phyloP scores from a whole-genome alignment of 768 basidiomycete species.

The Trametes meyenii region DNA sequence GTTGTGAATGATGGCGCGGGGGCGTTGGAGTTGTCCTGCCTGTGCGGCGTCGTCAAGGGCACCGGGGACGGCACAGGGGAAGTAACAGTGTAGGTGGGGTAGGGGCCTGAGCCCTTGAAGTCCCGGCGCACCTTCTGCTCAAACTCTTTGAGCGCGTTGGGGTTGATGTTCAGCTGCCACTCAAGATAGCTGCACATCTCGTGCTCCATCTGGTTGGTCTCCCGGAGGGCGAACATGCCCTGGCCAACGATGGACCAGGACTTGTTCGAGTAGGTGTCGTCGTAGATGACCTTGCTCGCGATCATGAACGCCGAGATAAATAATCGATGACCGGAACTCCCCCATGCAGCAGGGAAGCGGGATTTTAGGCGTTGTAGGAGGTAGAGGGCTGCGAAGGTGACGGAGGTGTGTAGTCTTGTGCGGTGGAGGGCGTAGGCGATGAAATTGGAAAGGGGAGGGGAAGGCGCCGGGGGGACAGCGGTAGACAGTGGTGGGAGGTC shows the following conservation, averaged over 20 bases:
- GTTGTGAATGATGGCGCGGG: conserved; percentile 30
- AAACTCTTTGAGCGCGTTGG: conserved; percentile 59
- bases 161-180: conserved; percentile 85
- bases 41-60: conserved; percentile 33
- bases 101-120: conserved; percentile 57
- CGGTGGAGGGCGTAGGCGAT: conserved; percentile 89
- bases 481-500: conserved; percentile 51
- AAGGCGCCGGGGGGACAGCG: conserved; percentile 47
- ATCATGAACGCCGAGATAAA: conserved; percentile 96
- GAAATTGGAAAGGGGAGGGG: conserved; percentile 71
- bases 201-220: conserved; percentile 96
- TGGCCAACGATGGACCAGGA: conserved; percentile 67
- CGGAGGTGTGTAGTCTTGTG: conserved; percentile 60
- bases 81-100: conserved; percentile 63
- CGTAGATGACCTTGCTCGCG: conserved; percentile 72
- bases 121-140: conserved; percentile 62
- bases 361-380: conserved; percentile 84
- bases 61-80: conserved; percentile 41
- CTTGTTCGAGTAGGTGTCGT: conserved; percentile 73
- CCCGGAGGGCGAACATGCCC: conserved; percentile 68
- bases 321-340: conserved; percentile 86
- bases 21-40: conserved; percentile 7
- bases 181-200: conserved; percentile 94
- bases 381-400: conserved; percentile 65
- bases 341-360: conserved; percentile 89